These are phyloP conservation scores for Thielaviopsis euricoi DNA, from an alignment of 2,329 filamentous ascomycete genomes.

Conservation along the genomic window DNA sequence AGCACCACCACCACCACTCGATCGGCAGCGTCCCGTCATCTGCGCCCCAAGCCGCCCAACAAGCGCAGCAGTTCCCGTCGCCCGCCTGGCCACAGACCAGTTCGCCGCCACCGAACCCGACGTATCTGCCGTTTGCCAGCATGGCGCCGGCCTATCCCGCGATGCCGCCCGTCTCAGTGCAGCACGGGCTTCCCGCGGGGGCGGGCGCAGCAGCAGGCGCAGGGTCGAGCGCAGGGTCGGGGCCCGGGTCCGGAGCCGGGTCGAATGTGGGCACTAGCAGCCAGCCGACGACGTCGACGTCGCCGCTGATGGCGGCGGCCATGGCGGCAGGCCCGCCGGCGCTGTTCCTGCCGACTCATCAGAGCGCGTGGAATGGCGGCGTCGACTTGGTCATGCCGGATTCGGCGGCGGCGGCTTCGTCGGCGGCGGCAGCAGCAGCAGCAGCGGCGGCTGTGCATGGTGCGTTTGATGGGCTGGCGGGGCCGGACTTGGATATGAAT, in stretches of 20 bases:
- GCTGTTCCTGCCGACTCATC: too few species aligned
- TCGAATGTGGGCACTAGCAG: too few species aligned
- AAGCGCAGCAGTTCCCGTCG: neutral
- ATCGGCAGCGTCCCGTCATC: neutral
- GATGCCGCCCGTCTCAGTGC: neutral
- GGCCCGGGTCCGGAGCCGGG: too few species aligned
- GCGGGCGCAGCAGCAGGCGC: neutral
- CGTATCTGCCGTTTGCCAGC: neutral
- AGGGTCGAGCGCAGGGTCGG: too few species aligned
- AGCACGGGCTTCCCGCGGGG: neutral
- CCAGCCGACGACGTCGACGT: neutral
- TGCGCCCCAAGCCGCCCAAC: neutral
- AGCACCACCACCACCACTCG: too few species aligned
- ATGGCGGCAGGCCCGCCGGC: too few species aligned
- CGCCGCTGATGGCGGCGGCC: too few species aligned
- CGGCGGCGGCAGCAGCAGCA: too few species aligned
- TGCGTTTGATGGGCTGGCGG: too few species aligned
- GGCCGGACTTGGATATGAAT: neutral
- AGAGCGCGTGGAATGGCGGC: neutral
- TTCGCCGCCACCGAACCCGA: neutral
- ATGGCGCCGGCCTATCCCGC: neutral
- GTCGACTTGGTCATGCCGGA: slow-evolving; percentile 1
- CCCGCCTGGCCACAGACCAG: neutral
- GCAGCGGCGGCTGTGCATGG: too few species aligned
- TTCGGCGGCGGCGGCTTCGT: neutral